Base-by-base conservation (phyloP, 1,139 yeast species). In the Sugiyamaella grinbergsii region DNA sequence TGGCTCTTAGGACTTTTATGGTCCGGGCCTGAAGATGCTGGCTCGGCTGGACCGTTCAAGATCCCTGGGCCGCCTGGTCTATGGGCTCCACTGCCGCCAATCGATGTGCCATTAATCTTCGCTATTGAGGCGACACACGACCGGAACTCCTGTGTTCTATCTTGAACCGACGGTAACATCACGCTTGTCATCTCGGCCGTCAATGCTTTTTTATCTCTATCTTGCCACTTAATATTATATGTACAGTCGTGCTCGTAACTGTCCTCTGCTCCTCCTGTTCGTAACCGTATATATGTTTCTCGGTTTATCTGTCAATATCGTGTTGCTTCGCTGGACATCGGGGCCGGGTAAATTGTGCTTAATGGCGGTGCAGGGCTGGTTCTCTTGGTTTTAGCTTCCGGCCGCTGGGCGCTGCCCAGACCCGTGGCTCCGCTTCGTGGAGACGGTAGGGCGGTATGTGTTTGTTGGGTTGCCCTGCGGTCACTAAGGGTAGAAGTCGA, bases 91-190 rank as follows among this genome's bases (percentile, higher is more conserved):
- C n/a, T n/a, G n/a, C 32, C 32, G 32, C 42, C 58, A 10, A 53
- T 59, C 2, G 64, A 54, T 32, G 62, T 60, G 60, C 79, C 78
- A 61, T 77, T 78, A 54, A 80, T 73, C 59, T 81, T 80, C 59
- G 83, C 82, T 65, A 81, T 80, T 2, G 89, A 80, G 40, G 80
- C 71, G 36, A 89, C 95, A 66, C 95, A 87, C 63, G 88, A 89
- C 58, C 86, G 88, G 73, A 88, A 89, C 75, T 89, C 96, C 58
- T 79, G 76, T 11, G 96, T 88, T 55, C 96, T 73, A 69, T 89
- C 90, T 64, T 86, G 91, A 49, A 85, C 66, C n/a, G 50, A 24
- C 20, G 49, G 43, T 15, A 45, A 31, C 3, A 39, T 11, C 29
- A 36, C 3, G 24, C 33, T 45, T 7, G 49, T 32, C 47, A 43